Evolutionary conservation across 108 stramenopile species (phyloP).

Genomic region (Nitzschia palea): DNA sequence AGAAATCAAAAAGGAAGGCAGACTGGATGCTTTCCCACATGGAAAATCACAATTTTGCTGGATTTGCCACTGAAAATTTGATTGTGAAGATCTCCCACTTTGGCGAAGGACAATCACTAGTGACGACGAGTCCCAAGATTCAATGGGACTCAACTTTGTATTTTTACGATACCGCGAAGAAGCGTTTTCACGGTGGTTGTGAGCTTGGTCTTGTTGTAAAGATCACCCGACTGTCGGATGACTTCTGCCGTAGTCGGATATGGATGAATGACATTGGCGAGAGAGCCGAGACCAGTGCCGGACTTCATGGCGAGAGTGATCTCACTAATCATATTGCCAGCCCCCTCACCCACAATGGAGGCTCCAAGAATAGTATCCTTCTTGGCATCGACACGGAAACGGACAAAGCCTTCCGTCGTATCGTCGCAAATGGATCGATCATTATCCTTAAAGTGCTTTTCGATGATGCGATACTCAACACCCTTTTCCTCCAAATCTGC

Average conservation of each 20-base stretch:
- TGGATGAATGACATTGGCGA: constrained; percentile 87
- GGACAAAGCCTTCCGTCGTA: constrained; percentile 76
- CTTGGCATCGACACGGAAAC: constrained; percentile 67
- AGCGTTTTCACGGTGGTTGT: constrained; percentile 47
- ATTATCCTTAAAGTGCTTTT: constrained; percentile 71
- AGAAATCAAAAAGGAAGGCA: too few relatives aligned
- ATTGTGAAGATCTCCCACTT: too few relatives aligned
- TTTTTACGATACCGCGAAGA: constrained; percentile 51
- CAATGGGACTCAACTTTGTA: constrained; percentile 54
- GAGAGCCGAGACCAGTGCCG: constrained; percentile 48
- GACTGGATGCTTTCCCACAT: too few relatives aligned
- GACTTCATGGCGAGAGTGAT: constrained; percentile 86
- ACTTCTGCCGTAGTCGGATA: constrained; percentile 84
- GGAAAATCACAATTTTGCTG: too few relatives aligned
- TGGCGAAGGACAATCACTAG: too few relatives aligned
- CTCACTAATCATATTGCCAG: constrained; percentile 90
- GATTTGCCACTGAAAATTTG: too few relatives aligned
- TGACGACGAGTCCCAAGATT: too few relatives aligned
- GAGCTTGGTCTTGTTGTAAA: constrained; percentile 57
- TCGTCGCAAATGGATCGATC: constrained; percentile 86
- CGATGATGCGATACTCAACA: constrained; percentile 63
- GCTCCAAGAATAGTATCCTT: constrained; percentile 83
- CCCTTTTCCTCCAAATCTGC: constrained; percentile 64
- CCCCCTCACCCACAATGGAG: constrained; percentile 76
- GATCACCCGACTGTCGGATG: constrained; percentile 61